Evolutionary conservation across 805 yeast genomes (phyloP), one percentile per base, ranked within the genome.

Genomic region (Candida nemodendra): DNA sequence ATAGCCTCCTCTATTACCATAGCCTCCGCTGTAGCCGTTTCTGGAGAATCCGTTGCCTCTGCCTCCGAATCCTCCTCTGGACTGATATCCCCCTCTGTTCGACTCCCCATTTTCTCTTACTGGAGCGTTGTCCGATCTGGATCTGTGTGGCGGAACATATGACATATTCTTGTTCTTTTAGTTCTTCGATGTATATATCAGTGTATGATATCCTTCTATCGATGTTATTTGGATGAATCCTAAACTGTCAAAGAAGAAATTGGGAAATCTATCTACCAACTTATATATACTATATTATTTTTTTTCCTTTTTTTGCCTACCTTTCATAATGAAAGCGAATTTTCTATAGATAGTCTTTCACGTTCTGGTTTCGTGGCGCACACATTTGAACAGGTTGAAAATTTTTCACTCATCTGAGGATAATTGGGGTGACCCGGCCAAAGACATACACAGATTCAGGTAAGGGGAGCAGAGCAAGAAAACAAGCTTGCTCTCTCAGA

Each of bases 91-190:
- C 32, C 59, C 53, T 36, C 54, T 52, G 39, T 61, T 53, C 24
- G 64, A 57, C 37, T 60, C 53, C 18, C 39, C 53, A n/a, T 34
- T 36, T 15, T 32, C 49, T 32, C 44, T 47, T 40, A 14, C 17
- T 8, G 40, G 36, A 15, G 38, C 39, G 24, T 25, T 30, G 25
- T 43, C 50, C 18, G 50, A 44, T 50, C 56, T 63, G 52, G 74
- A 66, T 56, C 66, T 57, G 53, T 70, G 75, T 40, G 78, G 78
- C 44, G 77, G 78, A 39, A 71, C 75, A 62, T 72, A 72, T 32
- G 63, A 57, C 62, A 59, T 59, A 29, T 15, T 52, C 29, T 23
- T 31, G 11, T 19, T 18, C 19, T 19, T 12, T 23, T 15, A 11
- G 17, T 18, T 15, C 8, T 32, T 17, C 16, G 16, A 17, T 13